These are phyloP conservation scores for Shiraia sp. DNA, from an alignment of 2,329 filamentous ascomycete genomes.

Conservation along the genomic window DNA sequence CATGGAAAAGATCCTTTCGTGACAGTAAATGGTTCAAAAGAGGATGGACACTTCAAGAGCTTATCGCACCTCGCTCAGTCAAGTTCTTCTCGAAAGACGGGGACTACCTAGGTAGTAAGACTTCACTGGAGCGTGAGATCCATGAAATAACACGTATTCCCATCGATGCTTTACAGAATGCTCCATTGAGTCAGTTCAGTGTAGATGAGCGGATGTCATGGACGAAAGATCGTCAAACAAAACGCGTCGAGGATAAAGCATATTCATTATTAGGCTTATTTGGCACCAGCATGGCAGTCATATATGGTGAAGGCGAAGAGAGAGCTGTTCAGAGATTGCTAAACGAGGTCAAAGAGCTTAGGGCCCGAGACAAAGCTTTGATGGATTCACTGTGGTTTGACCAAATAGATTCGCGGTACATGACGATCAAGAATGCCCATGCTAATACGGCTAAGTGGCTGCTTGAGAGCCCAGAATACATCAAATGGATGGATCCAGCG, in stretches of 20 bases:
- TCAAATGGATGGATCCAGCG: constrained; percentile 43
- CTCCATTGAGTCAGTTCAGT: too few relatives aligned
- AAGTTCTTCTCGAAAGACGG: constrained; percentile 1
- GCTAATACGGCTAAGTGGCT: constrained; percentile 50
- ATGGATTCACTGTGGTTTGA: constrained; percentile 45
- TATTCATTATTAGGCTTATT: constrained; percentile 2
- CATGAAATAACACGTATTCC: too few relatives aligned
- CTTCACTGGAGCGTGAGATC: too few relatives aligned
- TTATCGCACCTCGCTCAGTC: neutral
- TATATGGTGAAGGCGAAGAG: constrained; percentile 1
- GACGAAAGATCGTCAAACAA: constrained; percentile 1
- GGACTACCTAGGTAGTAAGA: too few relatives aligned
- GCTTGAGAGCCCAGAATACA: constrained; percentile 37
- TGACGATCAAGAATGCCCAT: constrained; percentile 45
- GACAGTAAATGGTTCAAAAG: neutral
- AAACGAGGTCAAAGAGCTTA: neutral
- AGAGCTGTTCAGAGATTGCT: neutral
- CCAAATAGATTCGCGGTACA: constrained; percentile 45
- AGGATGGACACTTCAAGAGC: too few relatives aligned
- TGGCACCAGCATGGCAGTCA: neutral
- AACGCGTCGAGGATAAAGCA: constrained; percentile 4
- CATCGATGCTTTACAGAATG: too few relatives aligned
- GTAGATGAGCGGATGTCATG: too few relatives aligned
- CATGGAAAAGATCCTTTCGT: neutral
- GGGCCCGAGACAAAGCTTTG: constrained; percentile 16